Conservation (phyloP, 257 asterid genomes). For the Nyctanthes arbortristis region DNA sequence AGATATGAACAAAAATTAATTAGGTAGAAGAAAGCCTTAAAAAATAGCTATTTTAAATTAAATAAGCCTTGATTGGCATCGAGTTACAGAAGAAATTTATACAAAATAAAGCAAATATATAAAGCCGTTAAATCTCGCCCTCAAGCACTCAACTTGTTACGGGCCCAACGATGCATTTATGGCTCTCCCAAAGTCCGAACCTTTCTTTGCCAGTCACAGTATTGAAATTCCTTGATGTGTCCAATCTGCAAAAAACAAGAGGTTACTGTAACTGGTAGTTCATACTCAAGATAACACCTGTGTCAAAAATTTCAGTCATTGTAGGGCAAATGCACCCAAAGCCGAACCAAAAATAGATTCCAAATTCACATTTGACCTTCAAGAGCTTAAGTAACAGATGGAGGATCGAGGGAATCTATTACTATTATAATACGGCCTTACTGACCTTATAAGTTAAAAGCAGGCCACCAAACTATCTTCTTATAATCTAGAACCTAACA, state of each 20-base stretch:
- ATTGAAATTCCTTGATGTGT: neutral
- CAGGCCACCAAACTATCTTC: neutral
- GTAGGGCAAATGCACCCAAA: neutral
- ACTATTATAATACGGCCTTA: neutral
- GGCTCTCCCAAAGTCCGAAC: neutral
- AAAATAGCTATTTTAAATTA: neutral
- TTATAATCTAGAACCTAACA: neutral
- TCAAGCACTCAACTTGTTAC: too few relatives aligned
- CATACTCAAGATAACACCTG: neutral
- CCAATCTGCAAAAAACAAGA: neutral
- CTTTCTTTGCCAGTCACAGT: neutral
- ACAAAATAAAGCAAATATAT: neutral
- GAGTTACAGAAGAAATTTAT: neutral
- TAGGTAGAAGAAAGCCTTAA: too few relatives aligned
- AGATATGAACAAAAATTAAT: too few relatives aligned
- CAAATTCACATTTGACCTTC: neutral
- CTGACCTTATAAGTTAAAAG: neutral
- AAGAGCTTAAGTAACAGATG: neutral
- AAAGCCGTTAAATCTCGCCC: too few relatives aligned
- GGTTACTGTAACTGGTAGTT: neutral
- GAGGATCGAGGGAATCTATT: too few relatives aligned
- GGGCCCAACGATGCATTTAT: too few relatives aligned
- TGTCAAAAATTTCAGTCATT: neutral
- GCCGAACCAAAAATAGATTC: neutral
- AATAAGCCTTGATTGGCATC: neutral